These are phyloP conservation scores for Vaccinium myrtillus DNA, from an alignment of 148 eudicot genomes.

Conservation along the genomic window DNA sequence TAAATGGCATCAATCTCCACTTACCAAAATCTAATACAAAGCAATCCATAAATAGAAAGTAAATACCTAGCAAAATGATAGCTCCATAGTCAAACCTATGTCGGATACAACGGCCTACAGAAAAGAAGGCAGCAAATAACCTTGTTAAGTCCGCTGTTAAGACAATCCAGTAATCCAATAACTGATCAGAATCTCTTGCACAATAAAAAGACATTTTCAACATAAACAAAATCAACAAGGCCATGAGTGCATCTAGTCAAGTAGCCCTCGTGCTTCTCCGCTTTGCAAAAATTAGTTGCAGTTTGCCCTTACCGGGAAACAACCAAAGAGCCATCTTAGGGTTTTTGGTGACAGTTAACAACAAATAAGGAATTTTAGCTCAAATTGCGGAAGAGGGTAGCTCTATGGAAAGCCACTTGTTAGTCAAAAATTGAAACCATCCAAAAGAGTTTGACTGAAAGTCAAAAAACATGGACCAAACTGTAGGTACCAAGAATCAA, in stretches of 20 bases:
- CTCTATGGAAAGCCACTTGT: slow-evolving; percentile 1
- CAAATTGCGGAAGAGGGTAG: not conserved
- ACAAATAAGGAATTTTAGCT: not conserved
- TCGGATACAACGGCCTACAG: slow-evolving; percentile 91
- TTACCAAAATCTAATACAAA: not conserved
- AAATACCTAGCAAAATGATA: slow-evolving; percentile 82
- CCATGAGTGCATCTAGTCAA: not conserved
- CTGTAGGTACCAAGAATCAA: not conserved
- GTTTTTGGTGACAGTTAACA: not conserved
- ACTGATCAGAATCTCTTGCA: not conserved
- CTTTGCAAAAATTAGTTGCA: not conserved
- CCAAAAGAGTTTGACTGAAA: not conserved
- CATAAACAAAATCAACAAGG: not conserved
- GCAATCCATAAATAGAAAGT: not conserved
- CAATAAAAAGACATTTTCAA: not conserved
- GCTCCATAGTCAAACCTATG: slow-evolving; percentile 94
- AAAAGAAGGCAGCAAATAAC: slow-evolving; percentile 25
- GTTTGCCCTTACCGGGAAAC: slow-evolving; percentile 8
- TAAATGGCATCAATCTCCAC: not conserved
- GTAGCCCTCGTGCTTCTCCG: not conserved
- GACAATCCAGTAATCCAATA: not conserved
- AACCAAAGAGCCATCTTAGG: not conserved
- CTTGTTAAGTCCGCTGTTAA: slow-evolving; percentile 14
- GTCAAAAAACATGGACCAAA: not conserved
- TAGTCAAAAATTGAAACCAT: slow-evolving; percentile 4